Conservation (phyloP, 768 basidiomycete species). For the Agrocybe chaxingu region DNA sequence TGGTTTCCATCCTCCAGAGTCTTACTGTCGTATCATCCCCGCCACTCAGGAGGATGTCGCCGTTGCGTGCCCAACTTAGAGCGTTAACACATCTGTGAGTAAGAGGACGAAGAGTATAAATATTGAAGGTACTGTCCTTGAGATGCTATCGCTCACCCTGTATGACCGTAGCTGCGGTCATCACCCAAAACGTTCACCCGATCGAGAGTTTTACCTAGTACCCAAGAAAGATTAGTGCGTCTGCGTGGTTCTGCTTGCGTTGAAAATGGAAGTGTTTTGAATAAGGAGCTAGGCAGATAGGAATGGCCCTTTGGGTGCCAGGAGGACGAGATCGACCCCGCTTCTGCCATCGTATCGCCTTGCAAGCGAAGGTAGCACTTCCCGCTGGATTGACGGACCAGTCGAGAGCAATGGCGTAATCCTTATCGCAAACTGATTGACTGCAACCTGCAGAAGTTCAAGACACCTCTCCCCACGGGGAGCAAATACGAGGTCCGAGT, state of each 20-base stretch:
- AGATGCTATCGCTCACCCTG: constrained; percentile 44
- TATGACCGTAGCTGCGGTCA: constrained; percentile 49
- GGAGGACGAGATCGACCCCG: no score
- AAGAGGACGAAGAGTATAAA: background rate
- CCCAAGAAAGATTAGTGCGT: constrained; percentile 21
- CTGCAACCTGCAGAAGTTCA: no score
- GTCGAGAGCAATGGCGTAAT: no score
- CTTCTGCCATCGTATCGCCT: no score
- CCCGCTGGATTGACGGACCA: background rate
- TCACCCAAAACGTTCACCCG: constrained; percentile 73
- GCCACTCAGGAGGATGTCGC: constrained; percentile 62
- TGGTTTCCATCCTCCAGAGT: constrained; percentile 69
- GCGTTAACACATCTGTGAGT: constrained; percentile 69
- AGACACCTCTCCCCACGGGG: no score
- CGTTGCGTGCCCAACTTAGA: constrained; percentile 67
- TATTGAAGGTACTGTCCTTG: background rate
- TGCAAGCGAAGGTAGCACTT: no score
- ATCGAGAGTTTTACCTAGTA: constrained; percentile 41
- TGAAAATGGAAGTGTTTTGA: constrained; percentile 15
- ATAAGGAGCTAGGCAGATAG: constrained; percentile 5
- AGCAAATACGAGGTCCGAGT: no score
- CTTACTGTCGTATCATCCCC: constrained; percentile 79
- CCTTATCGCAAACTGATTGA: no score
- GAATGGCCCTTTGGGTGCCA: background rate
- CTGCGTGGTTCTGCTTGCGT: constrained; percentile 23